phyloP scores from a whole-genome alignment of 2,329 filamentous ascomycete genomes.

The Rutstroemia sp. region DNA sequence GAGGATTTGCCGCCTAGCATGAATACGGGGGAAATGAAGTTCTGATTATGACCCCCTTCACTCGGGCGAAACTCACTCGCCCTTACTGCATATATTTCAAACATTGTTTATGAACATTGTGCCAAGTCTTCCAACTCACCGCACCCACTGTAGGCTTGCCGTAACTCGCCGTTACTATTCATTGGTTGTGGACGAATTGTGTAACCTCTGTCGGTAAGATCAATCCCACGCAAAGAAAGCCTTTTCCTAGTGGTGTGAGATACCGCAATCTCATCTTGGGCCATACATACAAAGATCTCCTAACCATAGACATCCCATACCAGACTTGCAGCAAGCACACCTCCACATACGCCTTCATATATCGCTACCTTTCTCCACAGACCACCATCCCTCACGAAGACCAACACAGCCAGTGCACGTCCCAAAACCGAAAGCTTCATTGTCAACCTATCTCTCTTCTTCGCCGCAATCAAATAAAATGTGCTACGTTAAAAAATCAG shows the following conservation, averaged over 20 bases:
- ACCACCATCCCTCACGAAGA: background rate
- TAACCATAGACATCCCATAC: background rate
- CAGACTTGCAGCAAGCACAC: background rate
- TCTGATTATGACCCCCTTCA: no score
- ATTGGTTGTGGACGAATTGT: no score
- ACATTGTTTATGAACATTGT: no score
- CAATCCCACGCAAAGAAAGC: background rate
- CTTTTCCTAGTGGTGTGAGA: background rate
- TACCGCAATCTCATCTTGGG: background rate
- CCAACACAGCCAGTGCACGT: background rate
- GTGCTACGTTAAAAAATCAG: background rate
- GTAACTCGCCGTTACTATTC: no score
- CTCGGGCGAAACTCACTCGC: no score
- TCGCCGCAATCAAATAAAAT: background rate
- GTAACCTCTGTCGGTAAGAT: no score
- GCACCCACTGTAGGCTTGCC: no score
- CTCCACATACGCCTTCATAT: background rate
- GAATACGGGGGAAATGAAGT: background rate
- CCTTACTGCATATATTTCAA: no score
- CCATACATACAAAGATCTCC: no score
- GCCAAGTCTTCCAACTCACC: no score
- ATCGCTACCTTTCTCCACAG: slow-evolving; percentile 1
- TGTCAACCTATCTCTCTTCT: background rate
- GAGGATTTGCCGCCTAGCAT: slow-evolving; percentile 55
- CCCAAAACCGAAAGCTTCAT: slow-evolving; percentile 3